Evolutionary conservation across 352 stramenopile genomes (phyloP).

Genomic region (Achlya hypogyna): DNA sequence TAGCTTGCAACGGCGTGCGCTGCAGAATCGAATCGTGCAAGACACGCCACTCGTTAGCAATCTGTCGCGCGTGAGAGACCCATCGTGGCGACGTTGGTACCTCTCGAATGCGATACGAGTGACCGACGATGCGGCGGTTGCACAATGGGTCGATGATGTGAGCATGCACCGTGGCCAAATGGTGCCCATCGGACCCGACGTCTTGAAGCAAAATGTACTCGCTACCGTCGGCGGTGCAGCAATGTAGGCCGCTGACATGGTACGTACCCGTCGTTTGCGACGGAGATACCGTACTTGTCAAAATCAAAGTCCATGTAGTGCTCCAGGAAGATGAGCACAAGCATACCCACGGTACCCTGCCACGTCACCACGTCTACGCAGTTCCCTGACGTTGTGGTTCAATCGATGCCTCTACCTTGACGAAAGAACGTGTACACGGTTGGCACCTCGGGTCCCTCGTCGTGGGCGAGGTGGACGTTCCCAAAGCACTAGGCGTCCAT

Average conservation of each 20-base stretch:
- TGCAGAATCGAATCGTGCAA: not conserved
- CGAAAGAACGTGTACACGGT: slow-evolving; percentile 65
- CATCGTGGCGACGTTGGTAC: slow-evolving; percentile 23
- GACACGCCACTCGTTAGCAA: not conserved
- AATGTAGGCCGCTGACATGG: too few species aligned
- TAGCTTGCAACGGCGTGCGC: too few species aligned
- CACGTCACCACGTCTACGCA: slow-evolving; percentile 36
- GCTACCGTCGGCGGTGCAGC: slow-evolving; percentile 26
- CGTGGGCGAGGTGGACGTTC: not conserved
- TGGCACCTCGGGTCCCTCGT: not conserved
- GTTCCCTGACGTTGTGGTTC: not conserved
- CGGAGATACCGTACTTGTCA: slow-evolving; percentile 63
- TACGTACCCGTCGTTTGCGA: slow-evolving; percentile 56
- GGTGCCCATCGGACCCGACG: slow-evolving; percentile 26
- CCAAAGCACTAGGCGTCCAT: not conserved
- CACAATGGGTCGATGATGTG: slow-evolving; percentile 74
- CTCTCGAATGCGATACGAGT: slow-evolving; percentile 77
- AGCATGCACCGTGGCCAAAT: slow-evolving; percentile 39
- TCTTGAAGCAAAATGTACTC: slow-evolving; percentile 72
- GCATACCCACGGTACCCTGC: slow-evolving; percentile 57
- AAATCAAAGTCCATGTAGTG: slow-evolving; percentile 82
- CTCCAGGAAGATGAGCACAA: slow-evolving; percentile 73
- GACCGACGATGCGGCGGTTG: slow-evolving; percentile 53
- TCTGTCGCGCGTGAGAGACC: not conserved
- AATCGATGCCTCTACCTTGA: slow-evolving; percentile 22